phyloP scores from a whole-genome alignment of 371 early-diverging fungal species.

The Mucor lusitanicus region DNA sequence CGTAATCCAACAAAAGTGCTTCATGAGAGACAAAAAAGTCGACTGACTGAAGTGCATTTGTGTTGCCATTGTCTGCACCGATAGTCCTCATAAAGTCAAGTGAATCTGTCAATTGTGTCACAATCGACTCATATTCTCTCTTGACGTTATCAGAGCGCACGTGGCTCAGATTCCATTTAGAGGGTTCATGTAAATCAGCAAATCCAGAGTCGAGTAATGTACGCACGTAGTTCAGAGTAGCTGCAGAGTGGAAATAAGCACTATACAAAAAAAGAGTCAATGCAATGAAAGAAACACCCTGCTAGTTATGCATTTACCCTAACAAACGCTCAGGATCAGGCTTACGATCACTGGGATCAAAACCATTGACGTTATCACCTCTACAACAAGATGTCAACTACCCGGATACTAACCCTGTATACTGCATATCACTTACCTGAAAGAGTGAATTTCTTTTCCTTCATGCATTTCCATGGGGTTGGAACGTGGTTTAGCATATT shows the following conservation, averaged over 20 bases:
- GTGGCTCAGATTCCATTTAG: constrained; percentile 88
- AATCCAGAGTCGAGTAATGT: constrained; percentile 80
- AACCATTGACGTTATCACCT: constrained; percentile 97
- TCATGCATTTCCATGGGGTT: constrained; percentile 87
- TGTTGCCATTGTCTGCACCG: constrained; percentile 67
- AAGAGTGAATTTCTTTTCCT: constrained; percentile 78
- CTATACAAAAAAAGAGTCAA: constrained; percentile 28
- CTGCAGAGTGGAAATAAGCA: constrained; percentile 97
- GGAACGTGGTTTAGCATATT: constrained; percentile 97
- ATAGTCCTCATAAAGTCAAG: constrained; percentile 92
- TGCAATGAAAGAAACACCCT: not conserved
- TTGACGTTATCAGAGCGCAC: constrained; percentile 82
- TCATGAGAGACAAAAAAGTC: constrained; percentile 96
- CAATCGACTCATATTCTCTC: constrained; percentile 87
- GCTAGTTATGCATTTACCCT: constrained; percentile 44
- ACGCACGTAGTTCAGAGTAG: constrained; percentile 94
- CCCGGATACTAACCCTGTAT: not conserved
- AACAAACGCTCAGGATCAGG: constrained; percentile 95
- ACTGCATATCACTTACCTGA: constrained; percentile 45
- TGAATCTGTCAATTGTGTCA: constrained; percentile 83
- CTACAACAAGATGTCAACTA: constrained; percentile 24
- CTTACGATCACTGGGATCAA: constrained; percentile 79
- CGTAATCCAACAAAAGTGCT: constrained; percentile 91
- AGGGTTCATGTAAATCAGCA: constrained; percentile 89
- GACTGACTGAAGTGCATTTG: constrained; percentile 59